Base-by-base conservation (phyloP, 1,284 basidiomycete genomes). In the Peniophora sp. region DNA sequence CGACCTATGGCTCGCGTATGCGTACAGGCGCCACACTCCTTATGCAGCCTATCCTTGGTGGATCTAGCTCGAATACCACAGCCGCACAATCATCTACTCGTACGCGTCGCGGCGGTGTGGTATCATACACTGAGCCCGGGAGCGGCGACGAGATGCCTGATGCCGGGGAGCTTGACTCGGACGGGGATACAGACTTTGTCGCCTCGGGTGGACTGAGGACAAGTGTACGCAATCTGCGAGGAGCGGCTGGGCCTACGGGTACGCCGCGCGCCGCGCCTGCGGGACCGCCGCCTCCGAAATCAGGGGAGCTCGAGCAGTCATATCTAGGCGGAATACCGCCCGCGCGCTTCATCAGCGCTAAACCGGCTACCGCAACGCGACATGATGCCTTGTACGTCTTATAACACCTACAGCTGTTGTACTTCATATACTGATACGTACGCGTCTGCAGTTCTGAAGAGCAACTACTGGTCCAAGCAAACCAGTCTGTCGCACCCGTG, bases 11-110 rank as follows among this genome's bases (percentile, higher is more conserved):
- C 0, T 90, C 94, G 3, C 82, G 95, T n/a, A 72, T 98, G 51
- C 83, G 90, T n/a, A 95, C 94, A 0, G 96, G 96, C 23, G 80
- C 88, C 5, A 90, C 92, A 1, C 82, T 91, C 2, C 79, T 99
- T 55, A 79, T 98, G 67, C 96, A 99, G 63, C 94, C 95, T n/a
- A 82, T 93, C 57, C 55, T 86, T 56, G 53, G 71, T 62, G 57
- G 53, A 16, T 63, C 74, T 1, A 66, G 73, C 12, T 60, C 58
- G 0, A 52, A 68, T 2, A 60, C 66, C 16, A 53, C 64, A 1
- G 62, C 72, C 3, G 69, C 76, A 2, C 60, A 72, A 17, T 64
- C 71, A 10, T 68, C 70, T 11, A 66, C 71, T 3, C 77, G 81
- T 20, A 61, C 74, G 27, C 73, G 86, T 48, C 74, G 86, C 3